Evolutionary conservation across 129 eudicot genomes (phyloP), one percentile per base, ranked within the genome.

Genomic region (Helichrysum umbraculigerum): DNA sequence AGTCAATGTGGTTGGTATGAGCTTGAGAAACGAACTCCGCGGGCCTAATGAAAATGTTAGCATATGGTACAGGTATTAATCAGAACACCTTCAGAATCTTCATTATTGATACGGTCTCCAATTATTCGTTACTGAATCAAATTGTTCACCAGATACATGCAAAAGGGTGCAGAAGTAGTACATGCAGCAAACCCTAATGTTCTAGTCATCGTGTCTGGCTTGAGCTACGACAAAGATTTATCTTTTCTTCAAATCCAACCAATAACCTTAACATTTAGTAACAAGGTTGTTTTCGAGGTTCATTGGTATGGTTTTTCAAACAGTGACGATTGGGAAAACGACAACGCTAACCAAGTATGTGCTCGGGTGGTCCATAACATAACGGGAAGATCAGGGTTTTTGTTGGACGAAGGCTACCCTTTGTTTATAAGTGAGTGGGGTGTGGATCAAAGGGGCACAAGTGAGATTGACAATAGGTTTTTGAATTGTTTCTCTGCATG

Each of bases 401-500:
- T 93, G 76, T 44, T 90, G 70, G 92, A 81, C 50, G 72, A 86
- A 86, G 98, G 96, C 10, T 93, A 80, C 83, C 98, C 98, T 30
- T 81, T 93, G 85, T 90, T 93, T 78, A 59, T 93, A 74, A 93
- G 96, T 76, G 96, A 92, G 76, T 76, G 88, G 81, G 97, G 98
- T 21, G 63, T 88, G n/a, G 98, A 93, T 70, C 82, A 72, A 67
- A 90, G 96, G 84, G 96, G 92, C n/a, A 87, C 76, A 11, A 84
- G 82, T 83, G 93, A 81, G 35, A 82, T 88, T 86, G 98, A 88
- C 60, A 91, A 91, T 72, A 83, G 92, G 85, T 93, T 56, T 81
- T 78, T 90, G 57, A 85, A 85, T 68, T 93, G 98, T 70, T 90
- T 93, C 81, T 65, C 78, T 80, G 96, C 86, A 7, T 83, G 87